phyloP scores from a whole-genome alignment of 2,329 filamentous ascomycete species.

The Alternaria ethzedia region DNA sequence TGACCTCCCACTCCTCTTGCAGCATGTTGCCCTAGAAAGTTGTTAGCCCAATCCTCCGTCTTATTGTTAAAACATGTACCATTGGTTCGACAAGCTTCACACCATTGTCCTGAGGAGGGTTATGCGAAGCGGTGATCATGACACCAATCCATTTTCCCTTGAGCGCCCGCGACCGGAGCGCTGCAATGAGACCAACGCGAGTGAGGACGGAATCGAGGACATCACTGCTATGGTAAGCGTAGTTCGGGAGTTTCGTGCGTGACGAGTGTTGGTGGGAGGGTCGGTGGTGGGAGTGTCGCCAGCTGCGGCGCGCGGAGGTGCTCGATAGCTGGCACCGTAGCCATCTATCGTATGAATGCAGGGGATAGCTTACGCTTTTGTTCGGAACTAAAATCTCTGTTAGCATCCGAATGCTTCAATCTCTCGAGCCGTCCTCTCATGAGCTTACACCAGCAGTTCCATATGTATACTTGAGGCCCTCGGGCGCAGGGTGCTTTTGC shows the following conservation, averaged over 20 bases:
- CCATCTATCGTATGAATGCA: neutral
- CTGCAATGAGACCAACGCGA: constrained; percentile 86
- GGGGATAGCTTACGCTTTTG: constrained; percentile 66
- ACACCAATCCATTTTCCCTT: constrained; percentile 91
- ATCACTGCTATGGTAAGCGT: constrained; percentile 59
- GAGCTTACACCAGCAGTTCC: constrained; percentile 58
- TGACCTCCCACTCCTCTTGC: constrained; percentile 85
- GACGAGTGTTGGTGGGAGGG: neutral
- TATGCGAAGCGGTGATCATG: constrained; percentile 72
- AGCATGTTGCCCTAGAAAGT: constrained; percentile 79
- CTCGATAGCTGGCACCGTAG: neutral
- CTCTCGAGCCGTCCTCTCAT: neutral
- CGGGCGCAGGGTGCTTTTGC: constrained; percentile 47
- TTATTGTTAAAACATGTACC: constrained; percentile 56
- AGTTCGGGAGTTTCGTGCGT: constrained; percentile 12
- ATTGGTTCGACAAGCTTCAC: constrained; percentile 91
- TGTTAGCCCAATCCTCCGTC: constrained; percentile 19
- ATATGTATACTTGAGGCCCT: constrained; percentile 48
- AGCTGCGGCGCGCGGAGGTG: neutral
- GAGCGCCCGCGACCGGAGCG: constrained; percentile 87
- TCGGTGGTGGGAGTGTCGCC: neutral
- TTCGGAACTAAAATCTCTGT: constrained; percentile 62
- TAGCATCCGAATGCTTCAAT: neutral
- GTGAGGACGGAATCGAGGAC: constrained; percentile 92
- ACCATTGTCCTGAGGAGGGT: constrained; percentile 69